Evolutionary conservation across 1,284 basidiomycete genomes (phyloP), one percentile per base, ranked within the genome.

Genomic region (Leucoagaricus sp.): DNA sequence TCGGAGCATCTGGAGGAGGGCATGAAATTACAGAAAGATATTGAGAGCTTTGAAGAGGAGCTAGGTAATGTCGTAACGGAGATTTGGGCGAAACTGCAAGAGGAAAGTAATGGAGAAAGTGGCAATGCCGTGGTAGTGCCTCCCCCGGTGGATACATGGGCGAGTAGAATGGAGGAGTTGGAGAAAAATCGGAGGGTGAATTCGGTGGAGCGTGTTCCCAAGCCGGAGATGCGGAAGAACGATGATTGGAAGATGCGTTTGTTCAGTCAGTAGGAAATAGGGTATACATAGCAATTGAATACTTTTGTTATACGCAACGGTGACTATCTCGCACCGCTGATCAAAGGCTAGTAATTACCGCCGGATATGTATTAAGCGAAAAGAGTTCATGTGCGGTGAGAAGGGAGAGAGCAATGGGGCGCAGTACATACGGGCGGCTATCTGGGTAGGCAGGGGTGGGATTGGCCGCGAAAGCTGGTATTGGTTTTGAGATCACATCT

Each of bases 1-100:
- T 61, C 75, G 7, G 82, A 81, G 55, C 87, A 91, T 63, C 76
- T 79, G 2, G 66, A 70, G 17, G 86, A 88, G 63, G 89, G 84
- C 0, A 60, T 67, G 33, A 69, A 65, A 3, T 68, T 93, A 59
- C 86, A 89, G 65, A 65, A 70, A 8, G 82, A 86, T 48, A 64
- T 87, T 0, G 59, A 60, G 6, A 72, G 69, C 0, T 83, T 91
- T 49, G 79, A 84, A 58, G 59, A 58, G 15, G 84, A 86, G 67
- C 64, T 89, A 5, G 67, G 72, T 10, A 67, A 69, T 15, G 79
- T 80, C 3, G 65, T 91, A 8, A 83, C 87, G 17, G 82, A 83
- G 55, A 78, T 87, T 6, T 91, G 89, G 89, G 74, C 72, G 41
- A 78, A 72, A 59, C 59, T 60, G 5, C 72, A 63, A 25, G 70